A percentile compares a stretch with the other conserved stretches of the same genome.
Evolutionary conservation across 1,284 basidiomycete species (phyloP).

Genomic region (Ceratorhiza oryzae-sativae): DNA sequence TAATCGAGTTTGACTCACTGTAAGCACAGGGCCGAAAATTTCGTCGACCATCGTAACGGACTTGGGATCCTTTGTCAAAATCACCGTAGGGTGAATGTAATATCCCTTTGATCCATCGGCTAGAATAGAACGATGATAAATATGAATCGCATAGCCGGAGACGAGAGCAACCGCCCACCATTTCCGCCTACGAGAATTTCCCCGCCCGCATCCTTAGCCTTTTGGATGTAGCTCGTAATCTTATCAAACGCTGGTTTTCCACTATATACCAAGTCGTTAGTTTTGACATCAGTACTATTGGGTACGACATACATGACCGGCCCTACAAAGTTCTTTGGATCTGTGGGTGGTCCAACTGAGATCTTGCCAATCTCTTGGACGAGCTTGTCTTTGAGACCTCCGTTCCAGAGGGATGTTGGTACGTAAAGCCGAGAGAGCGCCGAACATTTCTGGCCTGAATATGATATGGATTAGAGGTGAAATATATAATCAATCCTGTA

Average conservation of each 20-base stretch:
- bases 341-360: slow-evolving; percentile 79
- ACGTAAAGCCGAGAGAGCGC: slow-evolving; percentile 94
- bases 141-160: neutral
- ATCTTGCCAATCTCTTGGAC: slow-evolving; percentile 81
- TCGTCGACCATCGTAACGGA: slow-evolving; percentile 94
- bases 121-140: slow-evolving; percentile 46
- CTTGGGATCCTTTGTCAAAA: slow-evolving; percentile 90
- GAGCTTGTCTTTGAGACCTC: slow-evolving; percentile 85
- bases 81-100: slow-evolving; percentile 94
- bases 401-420: slow-evolving; percentile 83
- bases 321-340: slow-evolving; percentile 90
- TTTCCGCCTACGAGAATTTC: slow-evolving; percentile 88
- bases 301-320: slow-evolving; percentile 81
- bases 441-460: slow-evolving; percentile 98
- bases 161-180: slow-evolving; percentile 55
- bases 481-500: too few species aligned
- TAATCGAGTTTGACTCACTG: slow-evolving; percentile 60
- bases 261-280: slow-evolving; percentile 51
- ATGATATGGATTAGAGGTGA: too few species aligned
- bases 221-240: slow-evolving; percentile 83
- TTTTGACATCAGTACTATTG: neutral
- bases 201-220: slow-evolving; percentile 88
- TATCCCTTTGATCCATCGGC: slow-evolving; percentile 92
- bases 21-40: slow-evolving; percentile 96
- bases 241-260: slow-evolving; percentile 87